Evolutionary conservation across 1,284 basidiomycete genomes (phyloP).

Genomic region (Ustilago nuda): DNA sequence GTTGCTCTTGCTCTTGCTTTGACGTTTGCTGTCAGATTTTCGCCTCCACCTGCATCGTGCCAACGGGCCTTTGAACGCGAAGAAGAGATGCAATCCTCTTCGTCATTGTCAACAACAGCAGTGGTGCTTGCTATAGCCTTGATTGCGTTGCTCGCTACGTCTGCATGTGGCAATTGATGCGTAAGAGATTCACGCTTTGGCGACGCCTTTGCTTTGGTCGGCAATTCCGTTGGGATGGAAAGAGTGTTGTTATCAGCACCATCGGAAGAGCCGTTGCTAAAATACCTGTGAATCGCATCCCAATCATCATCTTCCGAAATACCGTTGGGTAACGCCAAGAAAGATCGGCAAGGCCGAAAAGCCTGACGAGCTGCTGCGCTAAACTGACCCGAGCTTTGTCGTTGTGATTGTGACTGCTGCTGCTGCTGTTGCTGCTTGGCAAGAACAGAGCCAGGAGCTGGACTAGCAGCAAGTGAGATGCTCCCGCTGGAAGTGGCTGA

Average conservation of each 20-base stretch:
- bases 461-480: constrained; percentile 18
- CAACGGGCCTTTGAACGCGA: not conserved
- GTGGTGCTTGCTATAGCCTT: not conserved
- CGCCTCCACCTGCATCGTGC: constrained; percentile 5
- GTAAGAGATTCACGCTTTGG: not conserved
- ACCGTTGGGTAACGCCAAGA: constrained; percentile 21
- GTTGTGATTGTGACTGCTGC: constrained; percentile 9
- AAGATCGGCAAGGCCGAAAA: constrained; percentile 26
- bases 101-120: not conserved
- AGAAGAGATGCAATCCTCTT: not conserved
- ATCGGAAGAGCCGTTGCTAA: constrained; percentile 5
- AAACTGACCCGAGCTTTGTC: constrained; percentile 30
- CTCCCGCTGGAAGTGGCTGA: constrained; percentile 4
- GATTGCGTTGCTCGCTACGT: not conserved
- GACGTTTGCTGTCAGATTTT: not conserved
- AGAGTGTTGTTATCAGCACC: not conserved
- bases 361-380: constrained; percentile 30
- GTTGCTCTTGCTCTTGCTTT: not conserved
- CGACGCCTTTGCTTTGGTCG: not conserved
- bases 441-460: constrained; percentile 2
- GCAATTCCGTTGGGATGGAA: not conserved
- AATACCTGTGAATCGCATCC: not conserved
- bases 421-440: constrained; percentile 1
- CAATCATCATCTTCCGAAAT: constrained; percentile 18
- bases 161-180: not conserved